phyloP scores from a whole-genome alignment of 2,329 filamentous ascomycete genomes.

The Pseudogymnoascus sp. region DNA sequence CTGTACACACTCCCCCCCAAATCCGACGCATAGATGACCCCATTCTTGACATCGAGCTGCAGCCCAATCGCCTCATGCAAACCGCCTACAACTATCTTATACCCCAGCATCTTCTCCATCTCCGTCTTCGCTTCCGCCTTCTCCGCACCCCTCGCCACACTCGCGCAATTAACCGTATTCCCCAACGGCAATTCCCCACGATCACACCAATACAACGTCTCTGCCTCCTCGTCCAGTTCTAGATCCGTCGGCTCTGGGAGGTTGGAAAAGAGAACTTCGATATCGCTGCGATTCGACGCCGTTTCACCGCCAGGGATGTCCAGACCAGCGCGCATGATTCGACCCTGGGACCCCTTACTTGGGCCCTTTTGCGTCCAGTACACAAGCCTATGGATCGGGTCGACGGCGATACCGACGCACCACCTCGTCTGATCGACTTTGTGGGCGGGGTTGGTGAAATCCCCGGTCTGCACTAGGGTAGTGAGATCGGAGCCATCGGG shows the following conservation, averaged over 20 bases:
- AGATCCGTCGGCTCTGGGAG: conserved; percentile 53
- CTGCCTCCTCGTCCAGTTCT: conserved; percentile 40
- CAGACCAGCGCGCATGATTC: conserved; percentile 45
- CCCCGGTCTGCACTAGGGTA: conserved; percentile 22
- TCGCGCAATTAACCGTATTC: conserved; percentile 43
- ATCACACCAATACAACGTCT: conserved; percentile 53
- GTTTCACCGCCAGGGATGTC: conserved; percentile 28
- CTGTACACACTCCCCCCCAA: conserved; percentile 35
- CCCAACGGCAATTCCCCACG: conserved; percentile 50
- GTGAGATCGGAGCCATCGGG: conserved; percentile 35
- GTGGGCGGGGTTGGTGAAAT: conserved; percentile 11
- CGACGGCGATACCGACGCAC: conserved; percentile 51
- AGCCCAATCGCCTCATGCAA: conserved; percentile 43
- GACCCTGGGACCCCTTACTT: conserved; percentile 42
- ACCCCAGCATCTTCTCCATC: not conserved
- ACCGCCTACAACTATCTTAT: conserved; percentile 28
- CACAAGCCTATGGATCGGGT: conserved; percentile 33
- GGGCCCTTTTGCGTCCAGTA: conserved; percentile 57
- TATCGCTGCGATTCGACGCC: conserved; percentile 12
- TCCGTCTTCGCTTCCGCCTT: conserved; percentile 10
- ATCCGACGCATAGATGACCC: conserved; percentile 34
- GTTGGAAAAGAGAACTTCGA: conserved; percentile 29
- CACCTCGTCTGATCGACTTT: conserved; percentile 29
- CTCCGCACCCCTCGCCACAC: not conserved
- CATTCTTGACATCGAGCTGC: conserved; percentile 32